Conservation (phyloP, 2,329 filamentous ascomycete species). For the Clarireedia hainanense region DNA sequence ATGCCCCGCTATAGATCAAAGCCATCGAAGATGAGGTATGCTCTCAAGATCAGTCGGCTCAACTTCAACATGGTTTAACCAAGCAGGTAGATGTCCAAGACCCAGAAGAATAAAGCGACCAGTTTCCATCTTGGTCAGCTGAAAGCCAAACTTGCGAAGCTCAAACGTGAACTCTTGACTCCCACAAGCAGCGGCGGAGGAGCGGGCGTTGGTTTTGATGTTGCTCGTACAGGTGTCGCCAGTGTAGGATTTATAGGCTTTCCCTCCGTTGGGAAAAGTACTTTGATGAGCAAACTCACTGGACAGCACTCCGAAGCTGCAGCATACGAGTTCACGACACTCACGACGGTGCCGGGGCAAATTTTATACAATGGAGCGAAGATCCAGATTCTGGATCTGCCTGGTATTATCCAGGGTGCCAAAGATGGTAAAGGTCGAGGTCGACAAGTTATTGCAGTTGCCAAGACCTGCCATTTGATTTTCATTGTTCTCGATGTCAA, state of each 20-base stretch:
- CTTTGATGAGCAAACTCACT: constrained; percentile 87
- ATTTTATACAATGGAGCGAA: constrained; percentile 95
- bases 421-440: constrained; percentile 97
- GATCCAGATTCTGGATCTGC: constrained; percentile 95
- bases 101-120: constrained; percentile 95
- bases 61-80: constrained; percentile 14
- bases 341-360: constrained; percentile 95
- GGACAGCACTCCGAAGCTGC: constrained; percentile 96
- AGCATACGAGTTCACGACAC: constrained; percentile 96
- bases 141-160: constrained; percentile 96
- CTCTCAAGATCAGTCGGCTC: constrained; percentile 11
- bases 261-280: constrained; percentile 96
- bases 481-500: constrained; percentile 99
- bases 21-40: constrained; percentile 89
- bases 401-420: constrained; percentile 96
- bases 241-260: constrained; percentile 98
- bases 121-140: constrained; percentile 91
- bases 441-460: constrained; percentile 96
- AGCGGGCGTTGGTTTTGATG: constrained; percentile 86
- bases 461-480: constrained; percentile 97
- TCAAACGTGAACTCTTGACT: constrained; percentile 91
- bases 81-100: constrained; percentile 71
- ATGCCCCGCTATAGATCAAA: constrained; percentile 63
- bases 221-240: constrained; percentile 93
- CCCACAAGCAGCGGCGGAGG: constrained; percentile 78